These are phyloP conservation scores for Thelonectria discophora DNA, from an alignment of 2,329 filamentous ascomycete species.

Conservation along the genomic window DNA sequence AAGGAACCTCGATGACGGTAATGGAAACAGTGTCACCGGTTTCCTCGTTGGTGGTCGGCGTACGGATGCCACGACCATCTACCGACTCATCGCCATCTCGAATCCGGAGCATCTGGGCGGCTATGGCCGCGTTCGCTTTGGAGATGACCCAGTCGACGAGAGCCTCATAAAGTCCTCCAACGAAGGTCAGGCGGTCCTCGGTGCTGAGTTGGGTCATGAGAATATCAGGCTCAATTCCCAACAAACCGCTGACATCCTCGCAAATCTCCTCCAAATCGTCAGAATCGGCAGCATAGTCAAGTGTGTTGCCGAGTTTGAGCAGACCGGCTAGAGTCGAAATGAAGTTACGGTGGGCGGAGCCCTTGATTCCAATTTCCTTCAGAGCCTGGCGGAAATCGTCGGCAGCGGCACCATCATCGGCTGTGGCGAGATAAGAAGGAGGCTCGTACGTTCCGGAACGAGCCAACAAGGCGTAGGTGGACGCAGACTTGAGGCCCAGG, in stretches of 20 bases:
- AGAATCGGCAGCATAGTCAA: conserved; percentile 84
- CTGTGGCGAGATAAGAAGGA: conserved; percentile 88
- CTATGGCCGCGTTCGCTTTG: conserved; percentile 88
- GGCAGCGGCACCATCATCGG: conserved; percentile 89
- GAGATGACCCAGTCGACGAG: conserved; percentile 93
- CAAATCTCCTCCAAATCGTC: conserved; percentile 87
- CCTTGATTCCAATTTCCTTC: conserved; percentile 94
- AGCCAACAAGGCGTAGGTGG: conserved; percentile 80
- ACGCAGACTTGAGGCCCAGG: conserved; percentile 79
- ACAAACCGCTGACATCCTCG: conserved; percentile 86
- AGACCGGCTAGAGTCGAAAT: conserved; percentile 87
- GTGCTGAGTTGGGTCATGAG: conserved; percentile 82
- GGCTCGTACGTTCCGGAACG: conserved; percentile 86
- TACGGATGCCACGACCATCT: conserved; percentile 68
- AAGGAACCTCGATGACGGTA: conserved; percentile 86
- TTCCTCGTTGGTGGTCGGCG: conserved; percentile 75
- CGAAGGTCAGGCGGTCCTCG: conserved; percentile 82
- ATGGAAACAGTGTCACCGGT: conserved; percentile 86
- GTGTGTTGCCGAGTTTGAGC: conserved; percentile 89
- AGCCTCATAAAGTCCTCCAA: conserved; percentile 90
- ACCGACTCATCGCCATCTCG: conserved; percentile 73
- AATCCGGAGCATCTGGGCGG: conserved; percentile 74
- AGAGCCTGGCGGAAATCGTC: conserved; percentile 91
- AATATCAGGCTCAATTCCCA: conserved; percentile 87
- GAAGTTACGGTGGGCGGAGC: conserved; percentile 80